These are phyloP conservation scores for Apophysomyces ossiformis DNA, from an alignment of 371 early-diverging fungal genomes.

Conservation along the genomic window DNA sequence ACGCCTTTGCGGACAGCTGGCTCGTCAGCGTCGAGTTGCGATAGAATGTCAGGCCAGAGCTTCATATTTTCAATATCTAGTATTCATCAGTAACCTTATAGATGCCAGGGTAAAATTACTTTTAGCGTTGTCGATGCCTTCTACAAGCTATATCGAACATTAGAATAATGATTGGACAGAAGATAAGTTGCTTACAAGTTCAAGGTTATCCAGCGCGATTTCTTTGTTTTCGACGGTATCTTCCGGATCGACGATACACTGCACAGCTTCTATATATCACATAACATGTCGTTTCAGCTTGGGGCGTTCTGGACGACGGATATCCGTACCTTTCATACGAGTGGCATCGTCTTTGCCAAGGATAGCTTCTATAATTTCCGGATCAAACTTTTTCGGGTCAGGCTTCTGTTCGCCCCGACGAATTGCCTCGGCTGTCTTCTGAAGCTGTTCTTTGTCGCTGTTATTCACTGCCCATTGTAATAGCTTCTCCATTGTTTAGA, in stretches of 20 bases:
- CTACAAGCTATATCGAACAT: conserved; percentile 66
- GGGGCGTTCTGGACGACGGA: neutral
- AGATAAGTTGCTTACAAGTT: conserved; percentile 61
- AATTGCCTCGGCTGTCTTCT: conserved; percentile 70
- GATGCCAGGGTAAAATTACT: conserved; percentile 44
- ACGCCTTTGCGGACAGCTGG: conserved; percentile 71
- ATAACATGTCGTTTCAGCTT: neutral
- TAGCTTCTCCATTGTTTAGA: conserved; percentile 67
- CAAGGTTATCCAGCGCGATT: conserved; percentile 90
- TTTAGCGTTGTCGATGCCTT: conserved; percentile 93
- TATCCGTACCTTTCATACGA: conserved; percentile 73
- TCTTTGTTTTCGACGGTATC: conserved; percentile 72
- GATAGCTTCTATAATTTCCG: conserved; percentile 87
- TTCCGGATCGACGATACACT: conserved; percentile 59
- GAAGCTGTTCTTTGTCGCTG: conserved; percentile 63
- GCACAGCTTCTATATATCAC: conserved; percentile 65
- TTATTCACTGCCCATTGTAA: conserved; percentile 90
- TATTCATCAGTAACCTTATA: neutral
- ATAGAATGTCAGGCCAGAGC: conserved; percentile 84
- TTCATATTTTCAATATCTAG: conserved; percentile 85
- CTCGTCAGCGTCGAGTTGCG: conserved; percentile 57
- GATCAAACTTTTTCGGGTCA: conserved; percentile 62
- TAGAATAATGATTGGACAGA: neutral
- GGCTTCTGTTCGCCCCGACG: conserved; percentile 38
- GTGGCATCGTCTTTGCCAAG: conserved; percentile 91